Conservation (phyloP, 2,329 filamentous ascomycete species). For the Magnaporthiopsis incrustans region DNA sequence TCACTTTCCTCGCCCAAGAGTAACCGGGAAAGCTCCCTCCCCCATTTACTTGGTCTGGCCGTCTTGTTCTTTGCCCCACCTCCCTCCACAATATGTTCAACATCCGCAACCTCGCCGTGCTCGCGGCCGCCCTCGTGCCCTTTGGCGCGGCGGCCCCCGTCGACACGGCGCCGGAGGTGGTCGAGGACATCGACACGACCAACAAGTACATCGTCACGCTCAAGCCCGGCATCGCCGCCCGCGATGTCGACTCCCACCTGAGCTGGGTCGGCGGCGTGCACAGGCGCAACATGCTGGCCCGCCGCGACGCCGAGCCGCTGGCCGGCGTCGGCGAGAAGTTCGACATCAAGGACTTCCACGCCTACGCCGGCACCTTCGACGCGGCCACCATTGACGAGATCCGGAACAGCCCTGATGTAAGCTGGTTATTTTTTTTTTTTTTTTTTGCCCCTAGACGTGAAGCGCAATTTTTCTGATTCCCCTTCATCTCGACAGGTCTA, state of each 20-base stretch:
- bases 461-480: too few species aligned
- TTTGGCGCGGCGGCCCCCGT: conserved; percentile 2
- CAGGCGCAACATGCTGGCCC: conserved; percentile 22
- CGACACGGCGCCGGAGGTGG: background rate
- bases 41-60: background rate
- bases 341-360: conserved; percentile 19
- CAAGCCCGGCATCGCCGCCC: conserved; percentile 18
- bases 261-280: conserved; percentile 27
- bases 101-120: conserved; percentile 6
- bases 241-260: conserved; percentile 26
- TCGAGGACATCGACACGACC: background rate
- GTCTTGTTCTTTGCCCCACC: background rate
- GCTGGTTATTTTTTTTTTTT: too few species aligned
- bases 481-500: conserved; percentile 18
- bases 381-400: conserved; percentile 16
- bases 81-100: conserved; percentile 3
- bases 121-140: conserved; percentile 8
- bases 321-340: conserved; percentile 30
- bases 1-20: background rate
- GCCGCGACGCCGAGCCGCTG: conserved; percentile 20
- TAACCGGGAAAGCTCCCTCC: background rate
- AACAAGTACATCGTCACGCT: conserved; percentile 9
- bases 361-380: conserved; percentile 20
- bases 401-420: conserved; percentile 17
- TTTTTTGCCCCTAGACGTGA: too few species aligned